Conservation (phyloP, 805 yeast species). For the Grigorovia transvaalensis region DNA sequence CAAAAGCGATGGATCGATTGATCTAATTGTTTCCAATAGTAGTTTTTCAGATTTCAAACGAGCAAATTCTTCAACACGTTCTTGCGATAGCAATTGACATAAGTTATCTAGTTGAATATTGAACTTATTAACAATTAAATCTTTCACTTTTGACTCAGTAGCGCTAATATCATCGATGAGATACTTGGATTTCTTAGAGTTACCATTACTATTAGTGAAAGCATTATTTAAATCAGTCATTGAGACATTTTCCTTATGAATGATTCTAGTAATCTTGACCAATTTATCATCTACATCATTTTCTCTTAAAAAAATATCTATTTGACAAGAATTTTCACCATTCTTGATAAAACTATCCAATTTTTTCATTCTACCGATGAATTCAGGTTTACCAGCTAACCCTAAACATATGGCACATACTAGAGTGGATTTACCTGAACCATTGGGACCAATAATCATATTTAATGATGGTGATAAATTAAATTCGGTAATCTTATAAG, state of each 20-base stretch:
- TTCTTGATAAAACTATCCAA: conserved; percentile 61
- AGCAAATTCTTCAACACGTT: conserved; percentile 88
- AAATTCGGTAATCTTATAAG: conserved; percentile 61
- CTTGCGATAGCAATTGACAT: conserved; percentile 93
- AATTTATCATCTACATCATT: conserved; percentile 17
- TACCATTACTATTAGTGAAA: background rate
- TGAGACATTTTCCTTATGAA: conserved; percentile 28
- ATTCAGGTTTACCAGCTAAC: conserved; percentile 65
- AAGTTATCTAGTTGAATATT: conserved; percentile 84
- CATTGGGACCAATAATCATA: conserved; percentile 93
- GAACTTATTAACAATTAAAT: conserved; percentile 32
- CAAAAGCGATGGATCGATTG: conserved; percentile 56
- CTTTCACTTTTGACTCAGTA: conserved; percentile 38
- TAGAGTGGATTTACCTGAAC: conserved; percentile 88
- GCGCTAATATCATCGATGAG: conserved; percentile 33
- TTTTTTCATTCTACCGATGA: conserved; percentile 58
- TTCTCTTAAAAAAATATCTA: conserved; percentile 30
- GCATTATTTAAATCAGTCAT: too few species aligned
- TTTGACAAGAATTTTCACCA: conserved; percentile 35
- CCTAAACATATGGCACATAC: conserved; percentile 90
- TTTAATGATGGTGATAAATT: conserved; percentile 73
- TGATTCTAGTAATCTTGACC: conserved; percentile 35
- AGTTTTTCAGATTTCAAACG: conserved; percentile 64
- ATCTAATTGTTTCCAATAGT: conserved; percentile 67
- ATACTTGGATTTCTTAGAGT: conserved; percentile 39